These are phyloP conservation scores for Ceratocystis cubensis DNA, from an alignment of 2,329 filamentous ascomycete species.

Conservation along the genomic window DNA sequence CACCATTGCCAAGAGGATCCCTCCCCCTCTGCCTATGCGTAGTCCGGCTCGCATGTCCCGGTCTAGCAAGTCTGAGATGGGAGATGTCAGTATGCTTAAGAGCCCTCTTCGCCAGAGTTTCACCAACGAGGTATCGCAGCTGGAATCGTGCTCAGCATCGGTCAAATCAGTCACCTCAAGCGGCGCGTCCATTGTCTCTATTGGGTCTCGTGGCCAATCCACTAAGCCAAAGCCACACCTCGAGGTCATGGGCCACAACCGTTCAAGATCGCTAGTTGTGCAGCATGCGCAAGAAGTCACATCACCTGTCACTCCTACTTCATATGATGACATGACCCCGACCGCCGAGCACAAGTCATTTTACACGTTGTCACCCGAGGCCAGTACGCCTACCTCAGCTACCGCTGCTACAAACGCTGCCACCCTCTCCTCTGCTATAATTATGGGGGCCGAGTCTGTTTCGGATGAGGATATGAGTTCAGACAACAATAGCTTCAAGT, in stretches of 20 bases:
- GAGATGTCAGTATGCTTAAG: slow-evolving; percentile 41
- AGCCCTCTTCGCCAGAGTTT: slow-evolving; percentile 43
- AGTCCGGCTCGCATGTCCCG: slow-evolving; percentile 55
- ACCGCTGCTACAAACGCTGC: not conserved
- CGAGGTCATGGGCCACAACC: slow-evolving; percentile 5
- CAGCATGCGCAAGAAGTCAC: slow-evolving; percentile 12
- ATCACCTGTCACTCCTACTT: slow-evolving; percentile 13
- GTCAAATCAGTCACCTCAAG: slow-evolving; percentile 13
- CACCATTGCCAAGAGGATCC: slow-evolving; percentile 66
- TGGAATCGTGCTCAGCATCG: not conserved
- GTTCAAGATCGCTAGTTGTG: slow-evolving; percentile 12
- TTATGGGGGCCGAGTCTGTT: slow-evolving; percentile 10
- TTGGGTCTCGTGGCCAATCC: slow-evolving; percentile 10
- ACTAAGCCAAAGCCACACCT: slow-evolving; percentile 10
- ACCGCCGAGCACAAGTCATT: slow-evolving; percentile 11
- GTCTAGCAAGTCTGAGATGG: slow-evolving; percentile 43
- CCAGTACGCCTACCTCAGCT: slow-evolving; percentile 11
- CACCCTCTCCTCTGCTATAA: slow-evolving; percentile 3
- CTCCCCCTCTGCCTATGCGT: slow-evolving; percentile 64
- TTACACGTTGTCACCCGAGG: slow-evolving; percentile 15
- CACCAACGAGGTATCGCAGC: slow-evolving; percentile 14
- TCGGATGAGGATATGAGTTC: slow-evolving; percentile 14
- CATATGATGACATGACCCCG: slow-evolving; percentile 12
- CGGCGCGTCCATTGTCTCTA: slow-evolving; percentile 13
- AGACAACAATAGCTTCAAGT: slow-evolving; percentile 19